These are phyloP conservation scores for Tylopilus vinaceipallidus DNA, from an alignment of 768 basidiomycete species.

Conservation along the genomic window DNA sequence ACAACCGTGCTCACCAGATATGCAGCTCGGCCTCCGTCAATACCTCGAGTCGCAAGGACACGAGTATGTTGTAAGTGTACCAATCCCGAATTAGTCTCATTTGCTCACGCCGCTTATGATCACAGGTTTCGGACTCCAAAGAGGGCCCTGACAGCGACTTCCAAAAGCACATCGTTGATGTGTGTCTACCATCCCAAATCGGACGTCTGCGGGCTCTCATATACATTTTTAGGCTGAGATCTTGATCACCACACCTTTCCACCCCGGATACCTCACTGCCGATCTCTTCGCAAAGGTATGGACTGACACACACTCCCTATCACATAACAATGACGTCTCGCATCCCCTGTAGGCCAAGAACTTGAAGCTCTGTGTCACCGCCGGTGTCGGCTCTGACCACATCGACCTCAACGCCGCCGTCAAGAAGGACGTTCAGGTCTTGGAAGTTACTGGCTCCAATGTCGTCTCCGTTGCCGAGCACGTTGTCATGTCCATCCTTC, in stretches of 20 bases:
- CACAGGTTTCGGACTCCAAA: slow-evolving; percentile 74
- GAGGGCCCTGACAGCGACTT: slow-evolving; percentile 80
- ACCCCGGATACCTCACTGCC: slow-evolving; percentile 78
- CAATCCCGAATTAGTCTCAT: not conserved
- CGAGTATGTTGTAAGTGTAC: slow-evolving; percentile 58
- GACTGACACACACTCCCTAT: not conserved
- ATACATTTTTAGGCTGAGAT: slow-evolving; percentile 58
- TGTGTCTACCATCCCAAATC: slow-evolving; percentile 34
- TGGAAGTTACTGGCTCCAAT: slow-evolving; percentile 87
- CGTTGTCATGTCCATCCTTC: slow-evolving; percentile 86
- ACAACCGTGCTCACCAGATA: not conserved
- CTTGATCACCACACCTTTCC: slow-evolving; percentile 83
- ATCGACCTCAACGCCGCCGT: slow-evolving; percentile 88
- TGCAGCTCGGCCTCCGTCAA: slow-evolving; percentile 65
- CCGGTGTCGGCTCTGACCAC: slow-evolving; percentile 89
- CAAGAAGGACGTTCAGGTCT: slow-evolving; percentile 73
- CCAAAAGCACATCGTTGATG: slow-evolving; percentile 79
- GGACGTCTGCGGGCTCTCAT: slow-evolving; percentile 11
- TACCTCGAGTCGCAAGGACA: slow-evolving; percentile 75
- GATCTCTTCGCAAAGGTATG: slow-evolving; percentile 67
- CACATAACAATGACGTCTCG: slow-evolving; percentile 2
- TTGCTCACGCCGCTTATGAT: slow-evolving; percentile 6
- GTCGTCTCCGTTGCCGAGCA: slow-evolving; percentile 92
- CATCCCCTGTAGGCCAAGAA: slow-evolving; percentile 66
- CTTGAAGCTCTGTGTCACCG: slow-evolving; percentile 86